Conservation (phyloP, 345 rosid species). For the Syzygium oleosum region DNA sequence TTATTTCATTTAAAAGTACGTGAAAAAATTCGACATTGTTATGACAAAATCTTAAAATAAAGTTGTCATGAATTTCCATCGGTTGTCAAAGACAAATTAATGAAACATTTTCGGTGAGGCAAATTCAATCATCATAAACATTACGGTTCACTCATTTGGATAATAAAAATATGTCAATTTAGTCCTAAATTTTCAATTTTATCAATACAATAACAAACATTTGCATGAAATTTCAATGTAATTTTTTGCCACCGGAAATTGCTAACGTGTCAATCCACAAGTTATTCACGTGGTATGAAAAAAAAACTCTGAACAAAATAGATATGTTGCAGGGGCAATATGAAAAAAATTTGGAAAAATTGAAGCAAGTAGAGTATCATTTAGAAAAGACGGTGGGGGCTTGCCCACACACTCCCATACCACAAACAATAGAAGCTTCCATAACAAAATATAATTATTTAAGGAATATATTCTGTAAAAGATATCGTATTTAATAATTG, state of each 20-base stretch:
- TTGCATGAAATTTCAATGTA: not conserved
- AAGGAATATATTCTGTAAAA: not conserved
- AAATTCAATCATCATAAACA: not conserved
- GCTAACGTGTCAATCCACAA: fast-evolving
- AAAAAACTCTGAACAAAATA: not conserved
- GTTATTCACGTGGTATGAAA: not conserved
- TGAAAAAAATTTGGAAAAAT: not conserved
- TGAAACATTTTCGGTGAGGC: not conserved
- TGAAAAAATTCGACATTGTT: not conserved
- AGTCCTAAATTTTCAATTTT: not conserved
- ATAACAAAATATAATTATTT: not conserved
- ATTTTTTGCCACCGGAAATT: fast-evolving
- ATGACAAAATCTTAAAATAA: not conserved
- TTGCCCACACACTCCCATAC: not conserved
- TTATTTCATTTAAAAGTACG: not conserved
- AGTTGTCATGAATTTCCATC: not conserved
- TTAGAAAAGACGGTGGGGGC: not conserved
- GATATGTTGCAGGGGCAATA: not conserved
- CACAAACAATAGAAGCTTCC: not conserved
- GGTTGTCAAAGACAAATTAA: not conserved
- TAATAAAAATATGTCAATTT: not conserved
- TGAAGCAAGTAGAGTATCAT: not conserved
- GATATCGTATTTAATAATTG: not conserved
- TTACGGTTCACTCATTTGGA: not conserved
- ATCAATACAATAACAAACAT: not conserved